Percentiles rank a stretch among this genome's conserved stretches.
Conservation (phyloP, 169 alveolate genomes). For the Plasmodium inui region DNA sequence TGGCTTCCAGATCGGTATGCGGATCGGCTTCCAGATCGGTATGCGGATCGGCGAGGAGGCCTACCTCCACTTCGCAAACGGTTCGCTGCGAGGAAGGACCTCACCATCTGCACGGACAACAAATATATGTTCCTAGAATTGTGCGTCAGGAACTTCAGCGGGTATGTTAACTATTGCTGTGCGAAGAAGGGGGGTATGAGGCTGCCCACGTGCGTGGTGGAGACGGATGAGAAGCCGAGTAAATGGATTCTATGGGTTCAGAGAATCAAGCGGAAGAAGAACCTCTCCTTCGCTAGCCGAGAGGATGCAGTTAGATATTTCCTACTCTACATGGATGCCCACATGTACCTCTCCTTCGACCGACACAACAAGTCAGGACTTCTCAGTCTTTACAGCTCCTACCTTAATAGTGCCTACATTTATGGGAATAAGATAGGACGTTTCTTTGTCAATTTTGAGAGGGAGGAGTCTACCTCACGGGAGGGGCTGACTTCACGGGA, state of each 20-base stretch:
- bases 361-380: constrained; percentile 56
- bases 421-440: constrained; percentile 15
- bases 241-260: constrained; percentile 74
- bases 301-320: constrained; percentile 50
- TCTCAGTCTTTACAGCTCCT: constrained; percentile 60
- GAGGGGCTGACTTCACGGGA: background rate
- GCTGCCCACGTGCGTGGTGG: constrained; percentile 64
- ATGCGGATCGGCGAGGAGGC: background rate
- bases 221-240: constrained; percentile 15
- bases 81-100: constrained; percentile 1
- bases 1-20: too few relatives aligned
- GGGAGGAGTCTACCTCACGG: background rate
- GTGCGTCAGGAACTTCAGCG: constrained; percentile 47
- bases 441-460: constrained; percentile 29
- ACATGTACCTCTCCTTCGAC: constrained; percentile 23
- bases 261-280: constrained; percentile 63
- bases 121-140: constrained; percentile 58
- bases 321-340: constrained; percentile 34
- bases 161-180: constrained; percentile 55
- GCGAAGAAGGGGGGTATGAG: constrained; percentile 33
- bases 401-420: constrained; percentile 28
- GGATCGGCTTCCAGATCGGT: too few relatives aligned
- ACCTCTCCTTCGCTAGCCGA: constrained; percentile 34
- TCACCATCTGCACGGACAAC: constrained; percentile 47
- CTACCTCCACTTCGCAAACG: background rate